A percentile compares a stretch with the other conserved stretches of the same genome.
Evolutionary conservation across 2,329 filamentous ascomycete genomes (phyloP).

Genomic region (Kalaharituber pfeilii): DNA sequence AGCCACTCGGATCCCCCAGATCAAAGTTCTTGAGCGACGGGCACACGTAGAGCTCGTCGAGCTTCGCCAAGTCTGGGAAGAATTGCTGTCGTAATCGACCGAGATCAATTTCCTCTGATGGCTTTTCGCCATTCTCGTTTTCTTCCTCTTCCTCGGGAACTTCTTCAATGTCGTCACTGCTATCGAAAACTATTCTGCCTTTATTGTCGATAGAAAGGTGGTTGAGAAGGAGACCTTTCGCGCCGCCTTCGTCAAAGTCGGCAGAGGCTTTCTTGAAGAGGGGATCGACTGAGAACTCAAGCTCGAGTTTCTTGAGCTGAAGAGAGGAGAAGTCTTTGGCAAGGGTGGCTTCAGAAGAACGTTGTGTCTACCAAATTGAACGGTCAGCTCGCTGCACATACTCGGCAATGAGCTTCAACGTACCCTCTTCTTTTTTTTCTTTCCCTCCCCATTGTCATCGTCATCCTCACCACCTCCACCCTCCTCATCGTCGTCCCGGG

Average conservation of each 20-base stretch:
- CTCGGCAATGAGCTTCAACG: constrained; percentile 16
- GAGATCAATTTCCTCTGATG: constrained; percentile 61
- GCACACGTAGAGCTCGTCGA: constrained; percentile 83
- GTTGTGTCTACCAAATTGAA: constrained; percentile 36
- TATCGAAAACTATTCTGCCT: constrained; percentile 93
- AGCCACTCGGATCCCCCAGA: constrained; percentile 66
- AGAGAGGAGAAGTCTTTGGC: constrained; percentile 74
- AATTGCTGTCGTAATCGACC: constrained; percentile 57
- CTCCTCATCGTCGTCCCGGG: constrained; percentile 47
- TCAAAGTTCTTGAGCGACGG: constrained; percentile 90
- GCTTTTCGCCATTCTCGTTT: constrained; percentile 8
- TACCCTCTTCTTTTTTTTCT: constrained; percentile 55
- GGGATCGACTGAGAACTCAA: constrained; percentile 91
- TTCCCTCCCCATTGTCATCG: constrained; percentile 39
- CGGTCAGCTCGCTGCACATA: constrained; percentile 12
- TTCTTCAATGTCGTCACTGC: constrained; percentile 61
- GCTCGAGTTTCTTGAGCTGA: constrained; percentile 90
- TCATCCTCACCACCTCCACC: constrained; percentile 38
- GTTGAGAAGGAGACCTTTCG: constrained; percentile 85
- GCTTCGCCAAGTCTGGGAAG: constrained; percentile 58
- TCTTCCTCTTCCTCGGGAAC: constrained; percentile 20
- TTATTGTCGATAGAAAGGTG: constrained; percentile 88
- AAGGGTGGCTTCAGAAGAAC: constrained; percentile 83
- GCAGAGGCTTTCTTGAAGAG: constrained; percentile 98
- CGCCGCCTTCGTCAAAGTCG: constrained; percentile 94